Evolutionary conservation across 768 basidiomycete genomes (phyloP).

Genomic region (Boletus reticuloceps): DNA sequence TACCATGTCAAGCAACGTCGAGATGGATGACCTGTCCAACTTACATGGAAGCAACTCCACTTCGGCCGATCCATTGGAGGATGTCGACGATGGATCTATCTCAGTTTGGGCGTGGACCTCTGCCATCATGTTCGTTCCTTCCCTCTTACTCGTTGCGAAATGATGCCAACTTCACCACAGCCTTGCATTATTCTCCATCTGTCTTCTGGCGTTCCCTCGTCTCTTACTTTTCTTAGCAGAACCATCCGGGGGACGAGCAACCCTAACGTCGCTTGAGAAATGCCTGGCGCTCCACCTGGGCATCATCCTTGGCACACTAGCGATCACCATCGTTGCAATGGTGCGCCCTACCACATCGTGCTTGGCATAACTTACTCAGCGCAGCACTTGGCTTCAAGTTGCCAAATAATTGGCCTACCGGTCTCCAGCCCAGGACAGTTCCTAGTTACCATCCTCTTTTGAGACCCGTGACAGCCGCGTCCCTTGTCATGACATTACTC

Average conservation of each 20-base stretch:
- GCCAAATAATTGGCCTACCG: conserved; percentile 39
- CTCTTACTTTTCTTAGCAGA: conserved; percentile 67
- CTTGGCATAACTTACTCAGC: conserved; percentile 3
- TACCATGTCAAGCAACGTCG: conserved; percentile 33
- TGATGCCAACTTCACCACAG: conserved; percentile 22
- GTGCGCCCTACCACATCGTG: conserved; percentile 32
- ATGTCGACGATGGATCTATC: conserved; percentile 23
- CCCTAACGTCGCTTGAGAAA: conserved; percentile 63
- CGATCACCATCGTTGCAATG: conserved; percentile 56
- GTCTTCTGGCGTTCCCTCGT: conserved; percentile 54
- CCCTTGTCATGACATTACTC: conserved; percentile 53
- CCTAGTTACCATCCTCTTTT: conserved; percentile 59
- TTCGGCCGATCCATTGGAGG: conserved; percentile 11
- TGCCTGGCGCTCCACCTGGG: conserved; percentile 70
- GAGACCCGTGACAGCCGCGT: conserved; percentile 53
- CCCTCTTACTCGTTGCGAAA: neutral
- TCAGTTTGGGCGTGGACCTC: conserved; percentile 41
- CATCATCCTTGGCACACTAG: conserved; percentile 54
- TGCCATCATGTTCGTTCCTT: conserved; percentile 29
- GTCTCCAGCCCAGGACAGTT: conserved; percentile 27
- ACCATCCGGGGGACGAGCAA: conserved; percentile 38
- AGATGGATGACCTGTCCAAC: conserved; percentile 39
- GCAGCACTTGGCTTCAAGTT: conserved; percentile 31
- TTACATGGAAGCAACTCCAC: neutral
- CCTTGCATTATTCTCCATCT: conserved; percentile 33